Base-by-base conservation (phyloP, 139 green algal species). In the Dunaliella primolecta region DNA sequence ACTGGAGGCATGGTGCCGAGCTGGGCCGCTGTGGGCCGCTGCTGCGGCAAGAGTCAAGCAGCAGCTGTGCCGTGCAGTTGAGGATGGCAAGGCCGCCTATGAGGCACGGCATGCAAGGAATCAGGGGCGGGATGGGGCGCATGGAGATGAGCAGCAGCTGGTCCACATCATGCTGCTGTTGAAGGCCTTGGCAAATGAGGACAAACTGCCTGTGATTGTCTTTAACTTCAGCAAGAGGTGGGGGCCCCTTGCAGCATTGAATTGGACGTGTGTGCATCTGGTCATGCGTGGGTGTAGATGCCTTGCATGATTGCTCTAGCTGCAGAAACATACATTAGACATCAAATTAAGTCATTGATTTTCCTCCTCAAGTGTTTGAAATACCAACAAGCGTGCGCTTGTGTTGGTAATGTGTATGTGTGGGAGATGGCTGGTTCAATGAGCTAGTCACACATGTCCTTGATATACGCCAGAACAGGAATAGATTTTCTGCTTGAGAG, bases 161-260 rank as follows among this genome's bases (percentile, higher is more conserved):
- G 21, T 25, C 21, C 76, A 90, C 76, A 64, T 92, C 33, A 80
- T 88, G 72, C 72, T 64, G 2, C 84, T 91, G 30, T 11, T 90
- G 36, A 86, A 86, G 25, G 35, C n/a, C 2, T 84, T 90, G 70
- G 35, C 55, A 29, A 3, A 38, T 25, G 34, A 80, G 7, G 74
- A 80, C 27, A 78, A 83, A 86, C 86, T 93, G 84, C 87, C 89
- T 11, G 46, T 36, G 30, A 86, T 93, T 35, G 15, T 89, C 25
- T 93, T 91, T 75, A 86, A 86, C 72, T 90, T 91, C 81, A 78
- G 87, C 29, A 78, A 84, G 32, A 31, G 70, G 30, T 91, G 86
- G 36, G 57, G 78, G 81, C 0, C 15, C 15, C 7, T 64, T 64
- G 46, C 46, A 64, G 15, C 46, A 64, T 7, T 64, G 15, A 25